Base-by-base conservation (phyloP, 257 asterid genomes). In the Plectranthus barbatus region DNA sequence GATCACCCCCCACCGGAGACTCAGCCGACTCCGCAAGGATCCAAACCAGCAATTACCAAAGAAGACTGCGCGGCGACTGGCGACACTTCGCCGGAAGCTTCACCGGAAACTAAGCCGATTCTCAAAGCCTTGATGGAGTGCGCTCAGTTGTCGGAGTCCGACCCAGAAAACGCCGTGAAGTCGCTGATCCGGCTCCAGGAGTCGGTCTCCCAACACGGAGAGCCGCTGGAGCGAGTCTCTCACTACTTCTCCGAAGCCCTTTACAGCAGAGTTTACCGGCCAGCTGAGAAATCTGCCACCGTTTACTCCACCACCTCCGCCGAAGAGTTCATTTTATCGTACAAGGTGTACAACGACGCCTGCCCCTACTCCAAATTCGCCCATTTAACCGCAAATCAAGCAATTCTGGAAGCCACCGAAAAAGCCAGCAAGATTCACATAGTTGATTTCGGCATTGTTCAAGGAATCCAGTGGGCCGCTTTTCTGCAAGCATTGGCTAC, bases 381-480 rank as follows among this genome's bases (percentile, higher is more conserved):
- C 10, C 97, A 93, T 59, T 45, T 93, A 14, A 93, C 99, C 0
- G 96, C 99, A 8, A 93, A 93, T 51, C 99, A 93, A 77, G 96
- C 99, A 0, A 93, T 93, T 39, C 75, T 93, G 0, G 97, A 93
- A 64, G 92, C 96, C 29, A 90, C 94, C 4, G 92, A 85, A 50
- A 77, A 67, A 9, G 83, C 79, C 21, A 52, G 19, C 24, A 82
- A 73, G 71, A 93, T 93, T 64, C 99, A 87, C 81, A 82, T 93
- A 12, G 80, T 93, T 7, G 99, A 93, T 82, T 93, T 93, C 26
- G 99, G 99, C 8, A 86, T 93, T 39, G 91, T 84, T 19, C 97
- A 90, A 49, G 99, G 99, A 6, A 80, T 93, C 63, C 99, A 93
- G 51, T 93, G 99, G 99, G 97, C 99, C 1, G 97, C 97, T 5